Evolutionary conservation across 2,329 filamentous ascomycete genomes (phyloP).

Genomic region (Drechslerella stenobrocha): DNA sequence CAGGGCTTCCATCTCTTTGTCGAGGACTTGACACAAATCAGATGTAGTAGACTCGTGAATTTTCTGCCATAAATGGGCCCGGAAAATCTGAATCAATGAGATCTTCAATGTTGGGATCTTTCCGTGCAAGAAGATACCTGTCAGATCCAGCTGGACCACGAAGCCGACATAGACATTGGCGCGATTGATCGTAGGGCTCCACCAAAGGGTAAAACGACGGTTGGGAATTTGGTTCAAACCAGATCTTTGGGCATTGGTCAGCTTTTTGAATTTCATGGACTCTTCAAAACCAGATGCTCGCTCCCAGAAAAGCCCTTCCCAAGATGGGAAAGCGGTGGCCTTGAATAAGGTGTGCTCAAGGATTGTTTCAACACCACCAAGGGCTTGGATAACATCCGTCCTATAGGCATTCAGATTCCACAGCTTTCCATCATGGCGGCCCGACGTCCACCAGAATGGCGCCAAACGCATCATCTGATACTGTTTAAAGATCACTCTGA

Average conservation of each 20-base stretch:
- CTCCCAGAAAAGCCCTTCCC: constrained; percentile 95
- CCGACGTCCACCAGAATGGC: constrained; percentile 99
- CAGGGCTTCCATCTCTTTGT: constrained; percentile 92
- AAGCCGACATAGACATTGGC: constrained; percentile 91
- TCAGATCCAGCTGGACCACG: constrained; percentile 96
- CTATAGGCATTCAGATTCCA: constrained; percentile 97
- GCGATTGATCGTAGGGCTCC: constrained; percentile 89
- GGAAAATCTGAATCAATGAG: constrained; percentile 97
- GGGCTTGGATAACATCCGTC: constrained; percentile 93
- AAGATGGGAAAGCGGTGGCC: constrained; percentile 91
- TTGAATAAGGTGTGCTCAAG: constrained; percentile 96
- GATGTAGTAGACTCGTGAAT: constrained; percentile 87
- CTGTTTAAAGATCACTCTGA: constrained; percentile 93
- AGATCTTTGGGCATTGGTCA: constrained; percentile 93
- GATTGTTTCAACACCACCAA: constrained; percentile 97
- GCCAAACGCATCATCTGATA: constrained; percentile 99
- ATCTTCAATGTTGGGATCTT: constrained; percentile 99
- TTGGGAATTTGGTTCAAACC: constrained; percentile 99
- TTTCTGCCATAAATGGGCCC: constrained; percentile 99
- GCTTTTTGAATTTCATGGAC: constrained; percentile 96
- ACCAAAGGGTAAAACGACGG: constrained; percentile 97
- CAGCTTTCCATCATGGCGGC: constrained; percentile 92
- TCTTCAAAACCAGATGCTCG: constrained; percentile 60
- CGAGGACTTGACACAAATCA: constrained; percentile 96
- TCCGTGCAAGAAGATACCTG: constrained; percentile 97